Percentiles rank a stretch among this genome's conserved stretches.
phyloP scores from a whole-genome alignment of 805 yeast species.

The Pichia nakasei region DNA sequence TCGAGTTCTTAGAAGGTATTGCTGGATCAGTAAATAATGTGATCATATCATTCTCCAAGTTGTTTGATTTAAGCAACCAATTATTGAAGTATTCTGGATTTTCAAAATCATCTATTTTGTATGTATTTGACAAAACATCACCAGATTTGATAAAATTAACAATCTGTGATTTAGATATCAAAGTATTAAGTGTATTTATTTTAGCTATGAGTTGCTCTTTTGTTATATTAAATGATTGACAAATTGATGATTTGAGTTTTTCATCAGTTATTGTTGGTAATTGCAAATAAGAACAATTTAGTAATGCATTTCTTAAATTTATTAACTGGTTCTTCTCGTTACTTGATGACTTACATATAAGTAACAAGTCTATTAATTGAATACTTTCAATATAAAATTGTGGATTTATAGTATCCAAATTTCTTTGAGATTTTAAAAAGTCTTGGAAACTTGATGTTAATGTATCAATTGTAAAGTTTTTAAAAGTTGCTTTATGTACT shows the following conservation, averaged over 20 bases:
- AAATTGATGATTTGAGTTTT: constrained; percentile 7
- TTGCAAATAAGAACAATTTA: constrained; percentile 8
- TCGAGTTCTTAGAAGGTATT: not conserved
- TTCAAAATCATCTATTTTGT: constrained; percentile 12
- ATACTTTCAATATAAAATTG: constrained; percentile 9
- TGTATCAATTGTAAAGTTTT: constrained; percentile 10
- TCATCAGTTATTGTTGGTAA: constrained; percentile 13
- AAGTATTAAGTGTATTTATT: constrained; percentile 1
- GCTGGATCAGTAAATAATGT: constrained; percentile 1
- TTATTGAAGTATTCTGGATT: constrained; percentile 8
- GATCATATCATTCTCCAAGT: constrained; percentile 8
- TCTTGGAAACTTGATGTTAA: constrained; percentile 1
- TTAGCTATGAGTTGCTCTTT: not conserved
- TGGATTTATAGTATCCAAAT: not conserved
- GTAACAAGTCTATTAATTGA: constrained; percentile 14
- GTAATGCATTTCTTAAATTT: constrained; percentile 5
- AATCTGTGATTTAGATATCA: constrained; percentile 6
- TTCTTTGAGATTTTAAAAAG: not conserved
- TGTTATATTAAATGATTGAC: constrained; percentile 7
- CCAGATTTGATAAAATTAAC: constrained; percentile 1
- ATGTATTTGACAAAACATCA: constrained; percentile 3
- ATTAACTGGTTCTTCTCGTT: constrained; percentile 4
- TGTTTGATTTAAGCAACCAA: constrained; percentile 11
- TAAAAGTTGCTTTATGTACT: constrained; percentile 11
- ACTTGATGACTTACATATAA: constrained; percentile 10